These are phyloP conservation scores for Psophocarpus tetragonolobus DNA, from an alignment of 306 rosid species.

Conservation along the genomic window DNA sequence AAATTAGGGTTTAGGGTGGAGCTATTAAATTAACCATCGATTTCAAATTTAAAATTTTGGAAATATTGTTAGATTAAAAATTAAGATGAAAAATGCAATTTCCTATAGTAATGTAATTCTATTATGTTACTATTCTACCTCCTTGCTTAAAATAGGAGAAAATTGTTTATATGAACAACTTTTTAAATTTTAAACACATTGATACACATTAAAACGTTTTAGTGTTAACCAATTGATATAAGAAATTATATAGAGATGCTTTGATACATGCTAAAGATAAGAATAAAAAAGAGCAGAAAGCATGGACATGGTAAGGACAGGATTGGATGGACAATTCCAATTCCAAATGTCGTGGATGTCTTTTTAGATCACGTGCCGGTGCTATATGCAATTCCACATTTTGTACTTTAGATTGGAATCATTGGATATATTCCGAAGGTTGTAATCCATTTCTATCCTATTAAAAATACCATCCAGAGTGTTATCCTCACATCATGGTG, in stretches of 20 bases:
- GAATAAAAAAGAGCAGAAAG: neutral
- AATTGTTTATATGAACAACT: too few species aligned
- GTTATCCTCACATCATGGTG: conserved; percentile 32
- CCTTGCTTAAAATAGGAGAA: too few species aligned
- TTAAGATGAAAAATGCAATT: neutral
- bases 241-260: too few species aligned
- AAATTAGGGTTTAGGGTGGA: neutral
- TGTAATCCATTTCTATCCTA: neutral
- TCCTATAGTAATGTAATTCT: too few species aligned
- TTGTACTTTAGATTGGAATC: conserved; percentile 19
- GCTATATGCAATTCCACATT: conserved; percentile 13
- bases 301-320: neutral
- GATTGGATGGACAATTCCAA: conserved; percentile 38
- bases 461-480: conserved; percentile 21
- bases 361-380: conserved; percentile 34
- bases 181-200: too few species aligned
- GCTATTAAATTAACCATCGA: neutral
- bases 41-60: neutral
- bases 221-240: too few species aligned
- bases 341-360: conserved; percentile 53
- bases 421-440: conserved; percentile 11
- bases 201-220: too few species aligned
- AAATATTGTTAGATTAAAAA: neutral
- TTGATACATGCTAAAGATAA: neutral
- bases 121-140: too few species aligned